phyloP scores from a whole-genome alignment of 169 alveolate species.

The Cryptosporidium xiaoi region DNA sequence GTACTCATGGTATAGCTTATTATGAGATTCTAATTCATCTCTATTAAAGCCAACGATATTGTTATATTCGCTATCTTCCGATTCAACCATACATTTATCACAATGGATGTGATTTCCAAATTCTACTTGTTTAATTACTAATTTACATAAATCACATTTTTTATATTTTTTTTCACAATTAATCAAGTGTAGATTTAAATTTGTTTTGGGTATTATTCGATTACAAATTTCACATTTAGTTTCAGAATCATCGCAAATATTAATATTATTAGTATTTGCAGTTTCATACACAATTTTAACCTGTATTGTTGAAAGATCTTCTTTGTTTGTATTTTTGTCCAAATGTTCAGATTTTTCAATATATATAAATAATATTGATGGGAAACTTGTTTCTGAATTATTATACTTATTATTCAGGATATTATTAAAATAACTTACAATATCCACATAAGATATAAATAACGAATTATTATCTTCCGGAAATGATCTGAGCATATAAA shows the following conservation, averaged over 20 bases:
- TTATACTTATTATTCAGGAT: neutral
- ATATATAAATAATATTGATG: conserved; percentile 10
- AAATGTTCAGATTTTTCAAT: neutral
- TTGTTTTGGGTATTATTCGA: conserved; percentile 15
- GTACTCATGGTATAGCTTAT: conserved; percentile 31
- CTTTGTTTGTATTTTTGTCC: neutral
- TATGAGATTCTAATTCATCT: conserved; percentile 14
- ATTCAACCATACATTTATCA: conserved; percentile 3
- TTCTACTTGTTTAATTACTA: conserved; percentile 25
- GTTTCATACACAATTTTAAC: neutral
- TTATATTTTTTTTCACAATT: conserved; percentile 29
- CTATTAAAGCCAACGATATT: conserved; percentile 10
- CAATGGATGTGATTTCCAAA: conserved; percentile 54
- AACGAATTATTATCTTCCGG: conserved; percentile 33
- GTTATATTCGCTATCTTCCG: too few relatives aligned
- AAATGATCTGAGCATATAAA: conserved; percentile 35
- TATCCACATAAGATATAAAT: conserved; percentile 12
- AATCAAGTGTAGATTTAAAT: conserved; percentile 15
- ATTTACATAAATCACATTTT: conserved; percentile 25
- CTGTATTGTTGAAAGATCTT: neutral
- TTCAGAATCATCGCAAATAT: neutral
- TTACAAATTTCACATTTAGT: conserved; percentile 25
- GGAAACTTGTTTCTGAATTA: neutral
- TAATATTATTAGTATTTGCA: neutral
- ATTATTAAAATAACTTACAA: neutral